phyloP scores from a whole-genome alignment of 306 rosid genomes.

The Prunus mongolica region DNA sequence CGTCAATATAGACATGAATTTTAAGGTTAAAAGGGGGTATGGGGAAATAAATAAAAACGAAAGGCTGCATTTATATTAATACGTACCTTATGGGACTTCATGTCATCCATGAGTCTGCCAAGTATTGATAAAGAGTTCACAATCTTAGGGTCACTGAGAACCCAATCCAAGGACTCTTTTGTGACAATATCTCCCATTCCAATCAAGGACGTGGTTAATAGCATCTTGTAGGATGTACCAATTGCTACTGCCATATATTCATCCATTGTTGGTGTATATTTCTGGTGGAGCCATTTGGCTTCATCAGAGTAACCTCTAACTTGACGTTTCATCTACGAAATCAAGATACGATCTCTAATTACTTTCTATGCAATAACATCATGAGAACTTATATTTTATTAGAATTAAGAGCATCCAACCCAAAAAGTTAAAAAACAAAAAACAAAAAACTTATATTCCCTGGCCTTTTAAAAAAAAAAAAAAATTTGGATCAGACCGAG shows the following conservation, averaged over 20 bases:
- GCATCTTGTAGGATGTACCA: background rate
- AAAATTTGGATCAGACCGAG: too few relatives aligned
- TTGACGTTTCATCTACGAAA: constrained; percentile 18
- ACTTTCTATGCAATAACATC: too few relatives aligned
- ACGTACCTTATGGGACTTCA: background rate
- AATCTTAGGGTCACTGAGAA: background rate
- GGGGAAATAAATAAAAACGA: too few relatives aligned
- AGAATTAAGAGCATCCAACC: too few relatives aligned
- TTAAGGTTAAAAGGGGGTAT: background rate
- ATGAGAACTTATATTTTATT: too few relatives aligned
- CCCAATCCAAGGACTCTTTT: constrained; percentile 11
- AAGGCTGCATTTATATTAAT: too few relatives aligned
- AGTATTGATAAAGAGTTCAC: background rate
- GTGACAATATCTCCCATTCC: constrained; percentile 19
- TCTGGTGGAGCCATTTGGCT: constrained; percentile 37
- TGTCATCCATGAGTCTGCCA: background rate
- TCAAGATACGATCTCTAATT: background rate
- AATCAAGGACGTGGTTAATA: background rate
- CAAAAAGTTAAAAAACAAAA: too few relatives aligned
- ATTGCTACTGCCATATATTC: constrained; percentile 24
- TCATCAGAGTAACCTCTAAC: constrained; percentile 27
- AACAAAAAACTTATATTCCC: too few relatives aligned
- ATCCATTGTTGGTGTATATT: constrained; percentile 28
- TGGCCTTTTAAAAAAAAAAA: too few relatives aligned
- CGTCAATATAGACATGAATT: background rate